Base-by-base conservation (phyloP, 805 yeast genomes). In the Schizosaccharomyces cryophilus region DNA sequence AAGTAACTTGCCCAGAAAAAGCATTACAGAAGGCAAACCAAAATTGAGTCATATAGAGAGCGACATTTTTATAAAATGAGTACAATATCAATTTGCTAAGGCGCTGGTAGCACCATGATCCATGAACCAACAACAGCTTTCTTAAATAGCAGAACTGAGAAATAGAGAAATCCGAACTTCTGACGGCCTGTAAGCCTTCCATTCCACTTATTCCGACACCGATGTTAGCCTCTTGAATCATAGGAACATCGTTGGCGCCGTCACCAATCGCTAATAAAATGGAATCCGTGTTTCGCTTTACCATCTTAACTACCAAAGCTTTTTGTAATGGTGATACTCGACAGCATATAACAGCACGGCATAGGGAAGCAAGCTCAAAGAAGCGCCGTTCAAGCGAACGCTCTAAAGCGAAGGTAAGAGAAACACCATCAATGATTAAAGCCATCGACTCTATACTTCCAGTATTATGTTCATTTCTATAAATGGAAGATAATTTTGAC, bases 171-270 rank as follows among this genome's bases (percentile, higher is more conserved):
- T 93, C 99, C 0, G 99, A 97, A 70, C 95, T 84, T 70, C 99
- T 79, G 0, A 98, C 96, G 11, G 98, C 98, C 72, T 93, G 99
- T 87, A 89, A 88, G 66, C 99, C 99, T 73, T 93, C 99, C 90
- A 88, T 84, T 65, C 99, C 99, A 72, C 95, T 86, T 64, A 93
- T 94, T 69, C 99, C 99, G 29, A 93, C 95, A 64, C 99, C 99
- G 61, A 93, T 96, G 71, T 93, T 97, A 0, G 98, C 98, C 17
- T 98, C 97, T 72, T 93, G 98, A 65, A 93, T 93, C 99, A 93
- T 93, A 45, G 95, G 84, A 51, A 93, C 98, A 73, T 93, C 99
- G 69, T 93, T 93, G 2, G 99, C 99, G 68, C 99, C 99, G 72
- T 93, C 99, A 55, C 99, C 99, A 68, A 93, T 84, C 0, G 98